Evolutionary conservation across 805 yeast species (phyloP).

Genomic region (Diddensiella transvaalensis): DNA sequence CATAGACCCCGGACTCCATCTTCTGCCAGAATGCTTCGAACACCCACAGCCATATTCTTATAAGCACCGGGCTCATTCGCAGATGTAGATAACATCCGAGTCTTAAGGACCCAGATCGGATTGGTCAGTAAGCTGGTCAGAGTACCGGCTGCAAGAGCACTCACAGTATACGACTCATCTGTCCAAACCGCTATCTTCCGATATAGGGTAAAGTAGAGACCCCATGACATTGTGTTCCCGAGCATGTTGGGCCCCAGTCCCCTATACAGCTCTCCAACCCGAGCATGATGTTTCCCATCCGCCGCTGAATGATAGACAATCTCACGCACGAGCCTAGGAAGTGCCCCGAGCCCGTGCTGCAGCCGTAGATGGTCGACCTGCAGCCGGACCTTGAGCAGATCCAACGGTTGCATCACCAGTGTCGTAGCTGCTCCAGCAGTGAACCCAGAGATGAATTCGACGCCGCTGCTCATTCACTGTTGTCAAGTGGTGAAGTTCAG

Average conservation of each 20-base stretch:
- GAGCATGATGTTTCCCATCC: constrained; percentile 11
- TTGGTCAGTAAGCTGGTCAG: constrained; percentile 75
- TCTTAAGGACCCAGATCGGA: constrained; percentile 94
- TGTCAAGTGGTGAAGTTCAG: too few species aligned
- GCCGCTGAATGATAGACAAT: constrained; percentile 1
- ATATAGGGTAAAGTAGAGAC: constrained; percentile 76
- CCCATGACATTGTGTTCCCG: constrained; percentile 90
- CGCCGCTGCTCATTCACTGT: constrained; percentile 10
- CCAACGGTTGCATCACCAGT: constrained; percentile 81
- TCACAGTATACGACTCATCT: constrained; percentile 39
- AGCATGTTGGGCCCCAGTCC: constrained; percentile 76
- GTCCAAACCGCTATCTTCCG: constrained; percentile 40
- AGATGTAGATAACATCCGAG: constrained; percentile 68
- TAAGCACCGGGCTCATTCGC: constrained; percentile 48
- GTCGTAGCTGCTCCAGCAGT: constrained; percentile 82
- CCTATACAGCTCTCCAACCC: constrained; percentile 49
- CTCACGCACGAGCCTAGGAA: constrained; percentile 6
- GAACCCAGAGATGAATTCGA: constrained; percentile 62
- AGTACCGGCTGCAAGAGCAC: constrained; percentile 71
- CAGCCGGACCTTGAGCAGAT: constrained; percentile 74
- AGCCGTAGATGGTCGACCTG: constrained; percentile 48
- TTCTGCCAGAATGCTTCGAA: constrained; percentile 41
- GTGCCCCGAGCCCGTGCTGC: constrained; percentile 1
- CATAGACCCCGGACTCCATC: constrained; percentile 66
- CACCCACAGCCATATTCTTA: constrained; percentile 54